Conservation (phyloP, 2,329 filamentous ascomycete genomes). For the Aspergillus nomiae region DNA sequence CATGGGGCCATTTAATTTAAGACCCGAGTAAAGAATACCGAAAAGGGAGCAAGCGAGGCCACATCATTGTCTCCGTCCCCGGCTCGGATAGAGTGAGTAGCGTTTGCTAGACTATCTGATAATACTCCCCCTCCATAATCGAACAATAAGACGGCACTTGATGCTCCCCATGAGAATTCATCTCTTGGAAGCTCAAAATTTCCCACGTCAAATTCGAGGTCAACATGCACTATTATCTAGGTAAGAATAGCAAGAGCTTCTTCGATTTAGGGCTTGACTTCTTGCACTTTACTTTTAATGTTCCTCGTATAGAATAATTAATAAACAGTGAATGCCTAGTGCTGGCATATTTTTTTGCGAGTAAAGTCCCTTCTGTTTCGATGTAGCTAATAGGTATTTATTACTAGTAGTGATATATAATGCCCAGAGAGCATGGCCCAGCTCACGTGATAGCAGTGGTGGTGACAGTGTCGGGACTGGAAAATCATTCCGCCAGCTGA, state of each 20-base stretch:
- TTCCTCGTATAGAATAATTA: not conserved
- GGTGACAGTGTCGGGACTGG: conserved; percentile 20
- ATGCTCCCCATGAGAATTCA: not conserved
- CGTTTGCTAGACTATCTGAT: not conserved
- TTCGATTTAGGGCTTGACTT: not conserved
- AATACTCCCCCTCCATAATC: not conserved
- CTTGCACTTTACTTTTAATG: not conserved
- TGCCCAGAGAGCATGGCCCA: not conserved
- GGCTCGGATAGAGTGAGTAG: not conserved
- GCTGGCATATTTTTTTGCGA: not conserved
- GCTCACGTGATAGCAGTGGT: not conserved
- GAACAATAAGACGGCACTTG: not conserved
- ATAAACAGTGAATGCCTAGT: not conserved
- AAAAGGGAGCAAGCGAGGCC: not conserved
- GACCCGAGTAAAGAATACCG: not conserved
- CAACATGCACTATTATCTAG: not conserved
- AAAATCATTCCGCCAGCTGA: conserved; percentile 40
- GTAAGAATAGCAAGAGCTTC: not conserved
- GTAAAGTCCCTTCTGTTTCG: not conserved
- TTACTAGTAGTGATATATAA: not conserved
- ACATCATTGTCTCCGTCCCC: not conserved
- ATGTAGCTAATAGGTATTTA: not conserved
- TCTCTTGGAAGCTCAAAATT: not conserved
- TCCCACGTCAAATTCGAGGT: not conserved
- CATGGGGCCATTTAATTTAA: not conserved